Conservation (phyloP, 768 basidiomycete species). For the Amanita jacksonii region DNA sequence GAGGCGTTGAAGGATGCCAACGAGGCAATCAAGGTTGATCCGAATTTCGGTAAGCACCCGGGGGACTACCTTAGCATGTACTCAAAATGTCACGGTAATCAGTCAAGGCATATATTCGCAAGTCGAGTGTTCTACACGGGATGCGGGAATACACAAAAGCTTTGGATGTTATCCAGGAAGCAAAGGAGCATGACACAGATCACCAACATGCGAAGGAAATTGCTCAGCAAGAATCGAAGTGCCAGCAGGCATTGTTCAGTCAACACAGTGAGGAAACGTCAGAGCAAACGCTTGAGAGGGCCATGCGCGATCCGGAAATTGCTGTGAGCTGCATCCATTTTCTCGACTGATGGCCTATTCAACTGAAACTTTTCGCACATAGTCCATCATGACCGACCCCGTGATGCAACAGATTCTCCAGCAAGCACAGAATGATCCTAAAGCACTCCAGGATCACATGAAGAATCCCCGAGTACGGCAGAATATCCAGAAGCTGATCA, state of each 20-base stretch:
- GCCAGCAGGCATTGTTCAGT: conserved; percentile 66
- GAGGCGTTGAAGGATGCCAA: conserved; percentile 96
- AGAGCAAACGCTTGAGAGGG: conserved; percentile 85
- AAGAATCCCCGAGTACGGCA: conserved; percentile 75
- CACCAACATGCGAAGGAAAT: conserved; percentile 82
- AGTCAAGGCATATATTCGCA: conserved; percentile 96
- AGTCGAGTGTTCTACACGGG: conserved; percentile 70
- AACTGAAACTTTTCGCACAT: conserved; percentile 9
- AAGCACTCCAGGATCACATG: conserved; percentile 91
- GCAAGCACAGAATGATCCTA: conserved; percentile 86
- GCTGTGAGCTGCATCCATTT: conserved; percentile 45
- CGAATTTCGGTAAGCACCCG: conserved; percentile 56
- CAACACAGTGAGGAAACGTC: conserved; percentile 82
- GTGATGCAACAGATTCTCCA: conserved; percentile 93
- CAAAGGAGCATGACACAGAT: conserved; percentile 69
- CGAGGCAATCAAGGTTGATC: conserved; percentile 86
- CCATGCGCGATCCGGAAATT: conserved; percentile 96
- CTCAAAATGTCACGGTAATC: background rate
- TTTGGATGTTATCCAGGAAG: conserved; percentile 72
- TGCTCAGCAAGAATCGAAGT: conserved; percentile 67
- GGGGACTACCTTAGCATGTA: background rate
- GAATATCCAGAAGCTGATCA: conserved; percentile 86
- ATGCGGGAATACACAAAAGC: conserved; percentile 93
- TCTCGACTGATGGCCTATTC: conserved; percentile 4
- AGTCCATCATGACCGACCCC: conserved; percentile 84